Conservation (phyloP, 495 filamentous ascomycete genomes). For the Sordaria brevicollis region DNA sequence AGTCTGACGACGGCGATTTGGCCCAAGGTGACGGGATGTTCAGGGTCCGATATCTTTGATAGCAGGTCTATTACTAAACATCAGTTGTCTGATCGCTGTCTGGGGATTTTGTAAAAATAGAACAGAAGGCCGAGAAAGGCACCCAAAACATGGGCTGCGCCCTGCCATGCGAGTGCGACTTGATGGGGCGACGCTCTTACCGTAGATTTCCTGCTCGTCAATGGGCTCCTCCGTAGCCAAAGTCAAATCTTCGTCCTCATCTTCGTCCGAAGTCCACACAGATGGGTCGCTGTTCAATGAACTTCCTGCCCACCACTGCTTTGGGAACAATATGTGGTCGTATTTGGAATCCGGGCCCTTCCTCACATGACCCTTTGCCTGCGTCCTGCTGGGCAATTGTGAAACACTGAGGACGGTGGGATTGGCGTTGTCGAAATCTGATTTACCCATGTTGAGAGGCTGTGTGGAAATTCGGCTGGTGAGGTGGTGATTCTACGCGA, state of each 20-base stretch:
- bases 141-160: not conserved
- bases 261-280: conserved; percentile 24
- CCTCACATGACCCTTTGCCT: conserved; percentile 22
- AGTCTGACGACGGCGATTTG: conserved; percentile 89
- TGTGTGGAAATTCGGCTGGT: not conserved
- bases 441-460: conserved; percentile 11
- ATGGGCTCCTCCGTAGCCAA: conserved; percentile 66
- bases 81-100: conserved; percentile 25
- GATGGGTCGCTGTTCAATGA: conserved; percentile 4
- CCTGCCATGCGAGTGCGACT: not conserved
- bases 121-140: not conserved
- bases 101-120: conserved; percentile 8
- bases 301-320: conserved; percentile 18
- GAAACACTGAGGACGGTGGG: conserved; percentile 85
- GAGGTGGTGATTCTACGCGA: not conserved
- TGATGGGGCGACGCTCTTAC: conserved; percentile 34
- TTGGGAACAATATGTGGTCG: conserved; percentile 22
- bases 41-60: conserved; percentile 86
- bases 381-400: conserved; percentile 68
- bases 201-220: conserved; percentile 94
- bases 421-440: conserved; percentile 71
- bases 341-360: conserved; percentile 25
- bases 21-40: conserved; percentile 88
- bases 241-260: conserved; percentile 44
- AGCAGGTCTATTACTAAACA: conserved; percentile 63